Conservation (phyloP, 768 basidiomycete species). For the Crucibulum laeve region DNA sequence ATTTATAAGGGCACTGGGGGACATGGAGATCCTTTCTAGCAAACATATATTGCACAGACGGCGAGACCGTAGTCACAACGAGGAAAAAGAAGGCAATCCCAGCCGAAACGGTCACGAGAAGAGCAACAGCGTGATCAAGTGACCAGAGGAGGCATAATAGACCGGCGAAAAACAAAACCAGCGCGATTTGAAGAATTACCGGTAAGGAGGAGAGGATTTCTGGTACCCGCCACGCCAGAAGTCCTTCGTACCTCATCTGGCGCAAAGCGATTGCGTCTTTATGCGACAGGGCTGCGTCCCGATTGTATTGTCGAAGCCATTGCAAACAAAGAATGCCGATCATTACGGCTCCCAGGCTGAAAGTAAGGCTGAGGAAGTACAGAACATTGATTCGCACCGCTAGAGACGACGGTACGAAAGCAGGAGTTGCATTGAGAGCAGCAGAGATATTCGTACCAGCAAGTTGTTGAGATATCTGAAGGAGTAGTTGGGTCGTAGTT, state of each 20-base stretch:
- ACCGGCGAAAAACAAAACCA: conserved; percentile 11
- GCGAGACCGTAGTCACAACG: conserved; percentile 11
- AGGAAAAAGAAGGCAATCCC: conserved; percentile 6
- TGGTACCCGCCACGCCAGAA: conserved; percentile 8
- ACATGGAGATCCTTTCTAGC: background rate
- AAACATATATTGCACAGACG: conserved; percentile 3
- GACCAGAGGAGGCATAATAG: conserved; percentile 11
- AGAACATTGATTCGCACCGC: conserved; percentile 12
- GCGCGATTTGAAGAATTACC: conserved; percentile 8
- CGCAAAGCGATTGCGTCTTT: conserved; percentile 14
- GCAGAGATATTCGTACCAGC: background rate
- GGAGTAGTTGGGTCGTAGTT: background rate
- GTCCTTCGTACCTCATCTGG: conserved; percentile 11
- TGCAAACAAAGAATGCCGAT: conserved; percentile 17
- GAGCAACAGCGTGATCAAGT: conserved; percentile 6
- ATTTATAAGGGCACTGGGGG: conserved; percentile 8
- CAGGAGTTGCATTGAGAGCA: background rate
- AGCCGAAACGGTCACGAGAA: conserved; percentile 4
- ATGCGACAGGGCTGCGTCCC: conserved; percentile 11
- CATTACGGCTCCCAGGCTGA: conserved; percentile 14
- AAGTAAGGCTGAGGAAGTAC: conserved; percentile 16
- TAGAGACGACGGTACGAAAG: conserved; percentile 3
- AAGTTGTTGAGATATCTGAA: conserved; percentile 3
- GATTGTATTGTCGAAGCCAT: conserved; percentile 18
- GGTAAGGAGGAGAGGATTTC: conserved; percentile 10